Base-by-base conservation (phyloP, 495 filamentous ascomycete species). In the Penicillium antarcticum region DNA sequence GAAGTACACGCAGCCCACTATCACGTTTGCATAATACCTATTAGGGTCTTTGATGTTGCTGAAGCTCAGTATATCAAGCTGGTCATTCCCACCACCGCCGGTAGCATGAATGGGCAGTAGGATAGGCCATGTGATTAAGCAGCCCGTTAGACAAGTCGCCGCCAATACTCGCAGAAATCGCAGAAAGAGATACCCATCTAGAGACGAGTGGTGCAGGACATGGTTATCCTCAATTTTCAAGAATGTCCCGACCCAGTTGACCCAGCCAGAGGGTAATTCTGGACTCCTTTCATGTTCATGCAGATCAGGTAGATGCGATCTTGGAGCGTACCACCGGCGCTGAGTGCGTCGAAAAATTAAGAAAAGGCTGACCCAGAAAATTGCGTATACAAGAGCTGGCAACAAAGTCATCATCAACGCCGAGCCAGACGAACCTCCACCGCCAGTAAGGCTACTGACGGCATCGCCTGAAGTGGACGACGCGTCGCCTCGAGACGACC, bases 171-270 rank as follows among this genome's bases (percentile, higher is more conserved):
- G 78, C 51, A 96, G 67, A 60, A 88, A 94, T 19, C 91, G 84
- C 33, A 95, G 75, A 67, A 87, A 95, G 32, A 95, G 81, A 66
- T 89, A 94, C 14, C 87, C 85, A 68, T 96, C 91, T 2, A 90
- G 68, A 0, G 86, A 88, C 35, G 81, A 79, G 53, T 85, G 80
- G 40, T 87, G 81, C 32, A 89, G 71, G 4, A 86, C 72, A 56
- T 76, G 71, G 31, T 67, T 77, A 51, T 90, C 84, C 17, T 81
- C 73, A 8, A 88, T 77, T 19, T 74, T 75, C 41, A 81, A 64
- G 60, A 87, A 83, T 3, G 80, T 77, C 17, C 75, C 75, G 29
- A 88, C 70, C 86, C 86, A 89, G 51, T 82, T 74, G 48, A 85
- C 69, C 56, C 72, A 76, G 6, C 77, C 76, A 3, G 67, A 61